A percentile compares a stretch with the other conserved stretches of the same genome.
phyloP scores from a whole-genome alignment of 805 yeast genomes.

The Metschnikowia kunwiensis region DNA sequence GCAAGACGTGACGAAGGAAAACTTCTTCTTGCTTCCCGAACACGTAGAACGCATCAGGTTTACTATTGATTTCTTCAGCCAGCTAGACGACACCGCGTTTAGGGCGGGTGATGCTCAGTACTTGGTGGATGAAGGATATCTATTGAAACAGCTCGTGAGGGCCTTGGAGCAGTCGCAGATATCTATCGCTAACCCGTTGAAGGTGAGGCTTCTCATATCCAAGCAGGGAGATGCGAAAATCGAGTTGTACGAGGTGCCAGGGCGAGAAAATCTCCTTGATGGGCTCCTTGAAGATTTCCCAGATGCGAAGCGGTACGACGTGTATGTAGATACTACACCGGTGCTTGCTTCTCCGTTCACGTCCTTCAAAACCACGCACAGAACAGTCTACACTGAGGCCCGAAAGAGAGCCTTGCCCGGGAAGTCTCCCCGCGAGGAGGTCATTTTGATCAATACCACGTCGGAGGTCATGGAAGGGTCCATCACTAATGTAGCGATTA shows the following conservation, averaged over 20 bases:
- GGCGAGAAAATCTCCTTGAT: conserved; percentile 26
- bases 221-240: conserved; percentile 28
- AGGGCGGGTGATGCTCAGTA: conserved; percentile 23
- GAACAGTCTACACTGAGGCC: conserved; percentile 63
- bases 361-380: conserved; percentile 78
- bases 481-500: conserved; percentile 74
- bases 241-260: conserved; percentile 31
- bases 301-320: conserved; percentile 45
- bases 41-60: conserved; percentile 61
- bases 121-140: conserved; percentile 29
- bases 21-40: conserved; percentile 61
- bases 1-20: conserved; percentile 23
- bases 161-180: conserved; percentile 26
- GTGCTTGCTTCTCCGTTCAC: conserved; percentile 69
- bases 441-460: conserved; percentile 56
- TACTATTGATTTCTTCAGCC: conserved; percentile 49
- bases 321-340: conserved; percentile 56
- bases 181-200: conserved; percentile 27
- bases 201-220: conserved; percentile 31
- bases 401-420: conserved; percentile 48
- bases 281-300: conserved; percentile 23
- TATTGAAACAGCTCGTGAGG: conserved; percentile 34
- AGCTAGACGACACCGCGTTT: conserved; percentile 20
- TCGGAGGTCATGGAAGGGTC: conserved; percentile 74
- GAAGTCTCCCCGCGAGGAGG: conserved; percentile 56